These are phyloP conservation scores for Diaporthe eres DNA, from an alignment of 2,329 filamentous ascomycete species.

Conservation along the genomic window DNA sequence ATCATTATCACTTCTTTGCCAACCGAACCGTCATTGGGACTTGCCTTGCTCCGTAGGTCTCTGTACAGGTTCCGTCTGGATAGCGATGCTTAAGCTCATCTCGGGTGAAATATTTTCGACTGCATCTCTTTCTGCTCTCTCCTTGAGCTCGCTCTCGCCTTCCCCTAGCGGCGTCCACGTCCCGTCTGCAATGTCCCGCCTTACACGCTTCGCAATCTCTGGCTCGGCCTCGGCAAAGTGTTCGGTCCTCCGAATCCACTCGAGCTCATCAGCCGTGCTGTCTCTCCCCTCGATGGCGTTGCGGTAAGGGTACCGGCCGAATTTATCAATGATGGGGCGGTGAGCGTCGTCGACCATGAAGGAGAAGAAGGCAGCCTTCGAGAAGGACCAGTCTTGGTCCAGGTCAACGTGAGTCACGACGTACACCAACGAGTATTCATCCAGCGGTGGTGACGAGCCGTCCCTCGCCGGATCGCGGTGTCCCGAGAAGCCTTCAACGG, in stretches of 20 bases:
- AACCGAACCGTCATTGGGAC: background rate
- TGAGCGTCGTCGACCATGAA: slow-evolving; percentile 48
- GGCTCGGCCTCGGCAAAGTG: slow-evolving; percentile 42
- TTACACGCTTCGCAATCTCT: slow-evolving; percentile 42
- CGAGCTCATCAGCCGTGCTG: slow-evolving; percentile 46
- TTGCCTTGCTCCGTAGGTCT: background rate
- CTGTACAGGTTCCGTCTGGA: background rate
- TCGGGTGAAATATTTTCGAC: background rate
- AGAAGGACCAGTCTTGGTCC: slow-evolving; percentile 33
- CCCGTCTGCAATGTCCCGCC: slow-evolving; percentile 42
- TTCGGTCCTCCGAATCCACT: slow-evolving; percentile 44
- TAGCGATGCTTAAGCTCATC: background rate
- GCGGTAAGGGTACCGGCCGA: slow-evolving; percentile 49
- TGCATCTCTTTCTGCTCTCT: background rate
- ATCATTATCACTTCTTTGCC: too few relatives aligned
- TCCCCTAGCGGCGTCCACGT: slow-evolving; percentile 46
- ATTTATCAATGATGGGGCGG: slow-evolving; percentile 47
- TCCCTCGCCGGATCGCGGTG: slow-evolving; percentile 44
- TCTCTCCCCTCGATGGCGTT: slow-evolving; percentile 46
- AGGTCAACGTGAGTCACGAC: slow-evolving; percentile 26
- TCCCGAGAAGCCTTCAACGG: slow-evolving; percentile 44
- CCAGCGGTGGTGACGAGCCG: slow-evolving; percentile 42
- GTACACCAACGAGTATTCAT: slow-evolving; percentile 45
- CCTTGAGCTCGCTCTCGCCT: too few relatives aligned
- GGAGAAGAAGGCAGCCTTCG: slow-evolving; percentile 46